These are phyloP conservation scores for Chalara sp. DNA, from an alignment of 2,329 filamentous ascomycete genomes.

Conservation along the genomic window DNA sequence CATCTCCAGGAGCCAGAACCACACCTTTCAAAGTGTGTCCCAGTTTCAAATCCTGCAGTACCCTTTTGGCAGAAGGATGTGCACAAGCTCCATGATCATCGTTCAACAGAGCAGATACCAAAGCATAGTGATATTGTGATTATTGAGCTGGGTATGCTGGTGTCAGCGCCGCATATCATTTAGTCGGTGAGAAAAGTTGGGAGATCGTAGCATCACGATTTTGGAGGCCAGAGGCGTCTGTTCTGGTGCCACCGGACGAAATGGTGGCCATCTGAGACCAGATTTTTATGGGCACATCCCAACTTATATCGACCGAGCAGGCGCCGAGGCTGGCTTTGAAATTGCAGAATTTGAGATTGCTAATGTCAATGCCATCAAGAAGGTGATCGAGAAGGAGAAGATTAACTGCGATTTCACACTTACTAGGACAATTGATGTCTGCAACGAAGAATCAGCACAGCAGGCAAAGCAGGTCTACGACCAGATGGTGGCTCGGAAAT, in stretches of 20 bases:
- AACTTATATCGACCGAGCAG: constrained; percentile 22
- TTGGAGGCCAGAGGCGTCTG: constrained; percentile 34
- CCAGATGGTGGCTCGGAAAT: constrained; percentile 10
- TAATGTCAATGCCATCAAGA: constrained; percentile 30
- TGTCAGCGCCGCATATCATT: constrained; percentile 13
- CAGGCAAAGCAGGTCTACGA: constrained; percentile 7
- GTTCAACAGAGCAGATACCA: neutral
- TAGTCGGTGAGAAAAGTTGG: constrained; percentile 21
- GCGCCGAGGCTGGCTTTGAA: constrained; percentile 29
- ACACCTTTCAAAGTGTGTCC: neutral
- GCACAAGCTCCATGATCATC: neutral
- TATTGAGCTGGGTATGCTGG: constrained; percentile 17
- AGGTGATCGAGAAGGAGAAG: constrained; percentile 29
- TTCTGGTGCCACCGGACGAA: constrained; percentile 33
- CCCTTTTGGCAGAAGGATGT: neutral
- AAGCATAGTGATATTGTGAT: constrained; percentile 13
- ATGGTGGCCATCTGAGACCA: constrained; percentile 26
- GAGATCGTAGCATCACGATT: constrained; percentile 27
- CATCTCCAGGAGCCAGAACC: neutral
- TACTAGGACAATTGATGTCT: constrained; percentile 32
- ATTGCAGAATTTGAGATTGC: constrained; percentile 31
- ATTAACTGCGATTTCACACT: constrained; percentile 36
- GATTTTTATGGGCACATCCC: constrained; percentile 29
- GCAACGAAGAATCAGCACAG: constrained; percentile 23
- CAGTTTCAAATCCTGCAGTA: neutral